A percentile compares a stretch with the other conserved stretches of the same genome.
These are phyloP conservation scores for Mercurialis annua DNA, from an alignment of 345 rosid genomes.

Conservation along the genomic window DNA sequence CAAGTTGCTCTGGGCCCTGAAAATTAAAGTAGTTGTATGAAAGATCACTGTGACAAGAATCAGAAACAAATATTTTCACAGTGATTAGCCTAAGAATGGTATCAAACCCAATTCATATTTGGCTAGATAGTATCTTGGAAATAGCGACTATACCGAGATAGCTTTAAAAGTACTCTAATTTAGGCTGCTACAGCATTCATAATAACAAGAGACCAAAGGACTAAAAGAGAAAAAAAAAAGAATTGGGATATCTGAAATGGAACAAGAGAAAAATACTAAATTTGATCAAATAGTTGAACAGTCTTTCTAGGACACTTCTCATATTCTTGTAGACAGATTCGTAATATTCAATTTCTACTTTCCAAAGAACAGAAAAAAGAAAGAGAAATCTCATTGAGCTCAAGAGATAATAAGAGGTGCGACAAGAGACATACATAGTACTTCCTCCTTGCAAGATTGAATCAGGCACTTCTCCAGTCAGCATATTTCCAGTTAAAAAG, in stretches of 20 bases:
- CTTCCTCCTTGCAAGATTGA: constrained; percentile 36
- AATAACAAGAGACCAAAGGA: neutral
- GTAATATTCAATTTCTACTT: no score
- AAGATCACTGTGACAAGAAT: constrained; percentile 44
- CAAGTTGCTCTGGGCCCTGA: constrained; percentile 34
- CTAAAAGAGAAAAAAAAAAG: neutral
- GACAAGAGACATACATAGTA: constrained; percentile 32
- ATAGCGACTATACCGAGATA: neutral
- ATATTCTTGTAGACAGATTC: no score
- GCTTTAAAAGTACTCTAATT: neutral
- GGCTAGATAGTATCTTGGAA: neutral
- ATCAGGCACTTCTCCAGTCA: constrained; percentile 36
- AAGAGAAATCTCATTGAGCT: neutral
- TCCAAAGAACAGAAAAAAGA: no score
- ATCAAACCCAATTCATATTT: neutral
- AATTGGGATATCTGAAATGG: neutral
- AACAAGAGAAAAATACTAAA: neutral
- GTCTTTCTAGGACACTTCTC: no score
- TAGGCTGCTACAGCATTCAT: neutral
- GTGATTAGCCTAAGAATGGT: neutral
- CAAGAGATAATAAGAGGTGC: neutral
- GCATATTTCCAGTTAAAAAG: constrained; percentile 36
- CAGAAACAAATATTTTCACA: neutral
- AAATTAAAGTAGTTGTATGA: constrained; percentile 44
- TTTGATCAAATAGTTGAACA: no score